Conservation (phyloP, 192 early-diverging fungal species). For the Borealophlyctis nickersoniae region DNA sequence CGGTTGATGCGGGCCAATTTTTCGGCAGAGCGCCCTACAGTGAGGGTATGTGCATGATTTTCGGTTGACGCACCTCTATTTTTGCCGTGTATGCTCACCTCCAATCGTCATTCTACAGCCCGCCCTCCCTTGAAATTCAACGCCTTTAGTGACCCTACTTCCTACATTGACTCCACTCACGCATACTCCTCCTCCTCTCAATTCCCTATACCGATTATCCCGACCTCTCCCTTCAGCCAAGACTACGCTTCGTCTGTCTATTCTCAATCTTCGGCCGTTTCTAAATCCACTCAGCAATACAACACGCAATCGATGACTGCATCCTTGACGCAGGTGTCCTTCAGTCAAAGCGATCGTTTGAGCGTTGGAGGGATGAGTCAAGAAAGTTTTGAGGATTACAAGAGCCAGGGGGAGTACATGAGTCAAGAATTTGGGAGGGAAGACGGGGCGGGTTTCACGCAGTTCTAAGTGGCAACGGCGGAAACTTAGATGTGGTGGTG, state of each 20-base stretch:
- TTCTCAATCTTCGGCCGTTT: slow-evolving; percentile 9
- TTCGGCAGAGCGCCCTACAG: slow-evolving; percentile 29
- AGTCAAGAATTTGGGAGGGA: slow-evolving; percentile 35
- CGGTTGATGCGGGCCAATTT: slow-evolving; percentile 33
- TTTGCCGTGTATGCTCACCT: background rate
- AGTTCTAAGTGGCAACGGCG: no score
- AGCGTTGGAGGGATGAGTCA: slow-evolving; percentile 23
- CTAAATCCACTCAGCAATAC: slow-evolving; percentile 1
- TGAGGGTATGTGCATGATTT: slow-evolving; percentile 10
- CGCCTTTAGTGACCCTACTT: slow-evolving; percentile 29
- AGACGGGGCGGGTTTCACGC: slow-evolving; percentile 32
- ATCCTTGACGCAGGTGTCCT: slow-evolving; percentile 22
- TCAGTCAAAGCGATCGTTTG: slow-evolving; percentile 22
- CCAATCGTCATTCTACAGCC: background rate
- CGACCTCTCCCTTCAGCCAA: slow-evolving; percentile 22
- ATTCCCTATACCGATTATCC: slow-evolving; percentile 27
- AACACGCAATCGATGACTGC: slow-evolving; percentile 9
- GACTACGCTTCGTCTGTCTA: slow-evolving; percentile 8
- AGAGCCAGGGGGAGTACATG: slow-evolving; percentile 47
- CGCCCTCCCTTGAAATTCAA: slow-evolving; percentile 3
- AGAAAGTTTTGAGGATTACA: slow-evolving; percentile 43
- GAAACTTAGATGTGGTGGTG: no score
- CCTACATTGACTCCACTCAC: slow-evolving; percentile 21
- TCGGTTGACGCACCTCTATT: slow-evolving; percentile 6
- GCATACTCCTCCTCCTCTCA: slow-evolving; percentile 32